Evolutionary conservation across 2,329 filamentous ascomycete species (phyloP), one percentile per base, ranked within the genome.

Genomic region (Colletotrichum orbiculare): DNA sequence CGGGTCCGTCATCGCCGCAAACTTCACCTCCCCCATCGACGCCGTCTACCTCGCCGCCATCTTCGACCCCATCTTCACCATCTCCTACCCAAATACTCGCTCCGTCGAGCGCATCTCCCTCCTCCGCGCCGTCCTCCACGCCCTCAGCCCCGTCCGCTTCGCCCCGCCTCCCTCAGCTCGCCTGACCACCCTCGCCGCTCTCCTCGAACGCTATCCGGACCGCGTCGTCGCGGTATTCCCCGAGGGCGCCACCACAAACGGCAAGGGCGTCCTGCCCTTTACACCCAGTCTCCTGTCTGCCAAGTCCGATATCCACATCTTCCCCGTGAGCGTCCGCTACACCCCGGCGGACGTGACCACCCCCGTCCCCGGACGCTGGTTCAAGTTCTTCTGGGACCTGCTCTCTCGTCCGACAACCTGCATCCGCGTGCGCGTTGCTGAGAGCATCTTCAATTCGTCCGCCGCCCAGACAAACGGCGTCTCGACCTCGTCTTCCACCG

Each of bases 211-310:
- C 63, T 87, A 96, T 74, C 93, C 93, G 0, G 84, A 87, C 62
- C 89, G 93, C 49, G 87, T 93, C 64, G 87, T 98, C 67, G 93
- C 90, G 67, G 88, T 97, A 2, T 97, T 98, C 76, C 95, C 96
- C 11, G 96, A 99, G 79, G 95, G 91, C 78, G 96, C 91, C 5
- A 97, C 96, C 1, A 97, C 93, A 48, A 99, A 99, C 74, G 95
- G 95, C 67, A 90, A 92, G 70, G 96, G 91, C 5, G 94, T 98
- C 67, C 79, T 99, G 11, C 92, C 93, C 2, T 87, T 97, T 60
- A 93, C 91, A 66, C 93, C 91, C 0, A 90, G 89, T 54, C 83
- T 99, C 2, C 81, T 96, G 3, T 85, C 88, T 13, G 87, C 87
- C 0, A 87, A 90, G 0, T 76, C 87, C 6, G 82, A 85, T 58